Percentiles rank a stretch among this genome's conserved stretches.
Conservation (phyloP, 345 rosid genomes). For the Kandelia obovata region DNA sequence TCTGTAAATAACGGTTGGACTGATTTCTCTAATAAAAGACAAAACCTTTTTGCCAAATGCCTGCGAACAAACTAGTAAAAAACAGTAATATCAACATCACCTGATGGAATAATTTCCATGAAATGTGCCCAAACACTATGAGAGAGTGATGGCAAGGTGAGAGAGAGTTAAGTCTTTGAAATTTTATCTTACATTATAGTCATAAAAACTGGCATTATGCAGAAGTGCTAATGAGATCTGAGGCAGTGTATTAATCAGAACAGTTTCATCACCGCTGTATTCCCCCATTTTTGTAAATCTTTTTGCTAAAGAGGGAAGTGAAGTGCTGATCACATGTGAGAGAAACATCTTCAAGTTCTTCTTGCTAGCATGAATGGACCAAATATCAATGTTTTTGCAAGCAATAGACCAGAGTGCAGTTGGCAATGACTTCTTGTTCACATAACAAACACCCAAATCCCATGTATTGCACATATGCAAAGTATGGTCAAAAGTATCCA, state of each 20-base stretch:
- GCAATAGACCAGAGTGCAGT: conserved; percentile 69
- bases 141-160: neutral
- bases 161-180: neutral
- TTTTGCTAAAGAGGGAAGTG: conserved; percentile 39
- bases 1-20: conserved; percentile 30
- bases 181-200: conserved; percentile 50
- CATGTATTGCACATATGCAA: conserved; percentile 36
- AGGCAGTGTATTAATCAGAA: conserved; percentile 33
- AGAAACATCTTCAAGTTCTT: conserved; percentile 63
- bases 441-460: conserved; percentile 51
- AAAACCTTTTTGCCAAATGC: conserved; percentile 62
- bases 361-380: conserved; percentile 64
- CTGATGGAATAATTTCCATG: neutral
- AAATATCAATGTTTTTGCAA: conserved; percentile 71
- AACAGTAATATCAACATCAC: conserved; percentile 19
- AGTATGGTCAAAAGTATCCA: conserved; percentile 20
- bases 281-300: conserved; percentile 25
- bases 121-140: neutral
- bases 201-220: conserved; percentile 55
- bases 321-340: conserved; percentile 46
- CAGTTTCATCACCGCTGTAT: conserved; percentile 26
- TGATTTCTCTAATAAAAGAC: conserved; percentile 48
- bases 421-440: conserved; percentile 54
- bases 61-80: conserved; percentile 81
- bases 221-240: conserved; percentile 65